Percentiles rank a stretch among this genome's conserved stretches.
Evolutionary conservation across 371 early-diverging fungal species (phyloP).

Genomic region (Actinomortierella ambigua): DNA sequence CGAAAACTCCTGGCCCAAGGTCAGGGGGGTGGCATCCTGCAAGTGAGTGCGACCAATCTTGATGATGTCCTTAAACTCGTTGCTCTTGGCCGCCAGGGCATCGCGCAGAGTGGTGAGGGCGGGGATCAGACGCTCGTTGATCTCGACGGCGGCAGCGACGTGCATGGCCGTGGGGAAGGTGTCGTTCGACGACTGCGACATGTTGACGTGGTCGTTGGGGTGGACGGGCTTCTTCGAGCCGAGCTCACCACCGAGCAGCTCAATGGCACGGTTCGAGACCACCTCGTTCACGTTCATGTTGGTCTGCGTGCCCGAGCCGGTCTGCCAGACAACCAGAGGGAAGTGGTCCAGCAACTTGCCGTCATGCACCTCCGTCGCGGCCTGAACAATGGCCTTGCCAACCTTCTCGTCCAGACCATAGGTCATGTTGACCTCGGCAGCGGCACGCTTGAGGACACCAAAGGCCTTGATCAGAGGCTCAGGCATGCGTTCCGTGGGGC

Average conservation of each 20-base stretch:
- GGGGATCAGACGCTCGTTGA: conserved; percentile 80
- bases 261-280: conserved; percentile 95
- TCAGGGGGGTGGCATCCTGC: conserved; percentile 95
- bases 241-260: conserved; percentile 87
- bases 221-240: conserved; percentile 94
- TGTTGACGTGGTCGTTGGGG: conserved; percentile 98
- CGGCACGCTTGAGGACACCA: conserved; percentile 92
- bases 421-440: conserved; percentile 90
- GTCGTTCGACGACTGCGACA: conserved; percentile 95
- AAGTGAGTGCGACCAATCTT: conserved; percentile 97
- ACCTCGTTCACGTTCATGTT: conserved; percentile 97
- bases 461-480: conserved; percentile 91
- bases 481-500: conserved; percentile 91
- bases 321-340: conserved; percentile 96
- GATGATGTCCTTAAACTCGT: conserved; percentile 85
- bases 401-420: conserved; percentile 79
- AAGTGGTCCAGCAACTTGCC: conserved; percentile 91
- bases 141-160: conserved; percentile 86
- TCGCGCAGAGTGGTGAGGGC: conserved; percentile 76
- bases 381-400: conserved; percentile 86
- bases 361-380: conserved; percentile 87
- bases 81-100: conserved; percentile 74
- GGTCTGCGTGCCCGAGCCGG: conserved; percentile 97
- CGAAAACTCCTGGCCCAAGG: conserved; percentile 97
- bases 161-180: conserved; percentile 99